Evolutionary conservation across 169 alveolate genomes (phyloP), one percentile per base, ranked within the genome.

Genomic region (Theileria luwenshuni): DNA sequence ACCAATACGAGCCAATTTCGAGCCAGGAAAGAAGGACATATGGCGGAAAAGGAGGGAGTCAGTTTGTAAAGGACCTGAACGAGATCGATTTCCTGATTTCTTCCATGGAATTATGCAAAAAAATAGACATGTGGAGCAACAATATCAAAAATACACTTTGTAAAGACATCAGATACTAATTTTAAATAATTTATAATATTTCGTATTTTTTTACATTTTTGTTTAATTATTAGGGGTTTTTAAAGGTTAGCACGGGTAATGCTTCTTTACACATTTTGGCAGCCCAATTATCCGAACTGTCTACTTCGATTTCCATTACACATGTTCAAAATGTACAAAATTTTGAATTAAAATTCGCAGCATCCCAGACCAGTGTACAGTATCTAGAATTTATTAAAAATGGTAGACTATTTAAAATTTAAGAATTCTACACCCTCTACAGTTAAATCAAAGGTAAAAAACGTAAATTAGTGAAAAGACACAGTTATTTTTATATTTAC

Each of bases 71-170:
- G 3, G 72, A 63, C 32, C 35, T 21, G 23, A 43, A 43, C 15
- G 56, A 63, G 27, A 17, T 54, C n/a, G 76, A 68, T 5, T 68
- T 68, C 33, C 1, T 68, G 7, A 19, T 41, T 54, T 51, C 76
- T 49, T 68, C 76, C 51, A 68, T 30, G 51, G 58, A 51, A 47
- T 54, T 68, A 25, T 68, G 76, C 33, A 68, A 45, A 49, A 51
- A 47, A 28, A 68, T 68, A 23, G 76, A 68, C 42, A 38, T 51
- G 61, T 68, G 76, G 76, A 68, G 65, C 28, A 47, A 68, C 61
- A 73, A 68, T 52, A 51, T 68, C 15, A 68, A 68, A 68, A 68
- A 68, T 32, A 28, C 76, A 68, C 76, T 68, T 17, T 68, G 28
- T 47, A 68, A 68, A 35, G 32, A 62, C 35, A 62, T 45, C 32